Evolutionary conservation across 2,329 filamentous ascomycete species (phyloP).

Genomic region (Cercospora sp.): DNA sequence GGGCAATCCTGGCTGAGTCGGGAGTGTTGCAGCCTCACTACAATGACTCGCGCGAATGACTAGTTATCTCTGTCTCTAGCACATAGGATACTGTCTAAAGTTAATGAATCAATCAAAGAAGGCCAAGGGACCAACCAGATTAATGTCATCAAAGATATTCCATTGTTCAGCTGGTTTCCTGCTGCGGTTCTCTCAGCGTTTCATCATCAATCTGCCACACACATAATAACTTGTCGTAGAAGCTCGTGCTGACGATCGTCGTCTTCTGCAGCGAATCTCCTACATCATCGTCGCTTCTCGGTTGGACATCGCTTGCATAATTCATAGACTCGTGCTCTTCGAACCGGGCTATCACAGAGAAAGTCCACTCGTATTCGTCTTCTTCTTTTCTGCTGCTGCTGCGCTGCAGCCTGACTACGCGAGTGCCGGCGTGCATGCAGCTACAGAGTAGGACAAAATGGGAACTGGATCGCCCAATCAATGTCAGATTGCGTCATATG

Average conservation of each 20-base stretch:
- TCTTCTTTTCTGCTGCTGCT: conserved; percentile 4
- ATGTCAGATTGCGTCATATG: conserved; percentile 22
- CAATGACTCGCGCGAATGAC: background rate
- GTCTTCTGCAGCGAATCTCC: conserved; percentile 26
- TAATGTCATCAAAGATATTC: background rate
- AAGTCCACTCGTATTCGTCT: conserved; percentile 52
- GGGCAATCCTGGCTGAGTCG: background rate
- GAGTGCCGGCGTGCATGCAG: conserved; percentile 88
- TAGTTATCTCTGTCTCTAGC: background rate
- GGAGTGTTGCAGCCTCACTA: background rate
- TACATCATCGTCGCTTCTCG: conserved; percentile 28
- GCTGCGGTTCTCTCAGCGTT: background rate
- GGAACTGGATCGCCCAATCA: conserved; percentile 8
- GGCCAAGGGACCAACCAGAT: background rate
- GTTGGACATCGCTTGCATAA: conserved; percentile 76
- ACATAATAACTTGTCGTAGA: conserved; percentile 72
- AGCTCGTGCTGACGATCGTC: conserved; percentile 69
- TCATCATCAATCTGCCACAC: conserved; percentile 55
- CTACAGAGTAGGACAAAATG: conserved; percentile 69
- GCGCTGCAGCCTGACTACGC: conserved; percentile 57
- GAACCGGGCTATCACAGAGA: conserved; percentile 69
- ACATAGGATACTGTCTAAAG: background rate
- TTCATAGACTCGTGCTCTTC: conserved; percentile 93
- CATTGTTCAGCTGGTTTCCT: background rate
- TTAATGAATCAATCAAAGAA: background rate